A percentile compares a stretch with the other conserved stretches of the same genome.
Conservation (phyloP, 1,284 basidiomycete genomes). For the Trichosporon sp. region DNA sequence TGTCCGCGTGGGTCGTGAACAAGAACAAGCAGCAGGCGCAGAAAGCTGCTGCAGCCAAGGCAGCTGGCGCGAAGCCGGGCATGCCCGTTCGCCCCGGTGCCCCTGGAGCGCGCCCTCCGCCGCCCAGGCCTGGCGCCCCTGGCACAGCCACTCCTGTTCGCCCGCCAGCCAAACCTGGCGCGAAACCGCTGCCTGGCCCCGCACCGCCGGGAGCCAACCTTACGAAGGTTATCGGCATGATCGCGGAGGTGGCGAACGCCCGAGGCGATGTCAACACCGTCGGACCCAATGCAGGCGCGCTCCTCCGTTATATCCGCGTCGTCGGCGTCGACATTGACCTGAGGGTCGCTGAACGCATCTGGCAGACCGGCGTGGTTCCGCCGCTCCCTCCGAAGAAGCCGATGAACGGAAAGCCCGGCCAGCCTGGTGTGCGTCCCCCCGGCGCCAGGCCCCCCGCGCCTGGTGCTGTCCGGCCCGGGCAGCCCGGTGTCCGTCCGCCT, state of each 20-base stretch:
- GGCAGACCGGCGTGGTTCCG: conserved; percentile 44
- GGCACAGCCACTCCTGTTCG: conserved; percentile 4
- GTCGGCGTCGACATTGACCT: conserved; percentile 46
- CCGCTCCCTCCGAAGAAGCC: conserved; percentile 20
- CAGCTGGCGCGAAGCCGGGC: conserved; percentile 8
- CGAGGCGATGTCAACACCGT: conserved; percentile 45
- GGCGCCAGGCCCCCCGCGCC: neutral
- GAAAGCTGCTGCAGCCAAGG: conserved; percentile 26
- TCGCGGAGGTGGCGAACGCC: conserved; percentile 45
- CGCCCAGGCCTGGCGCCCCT: neutral
- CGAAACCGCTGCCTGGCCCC: conserved; percentile 30
- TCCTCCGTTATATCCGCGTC: conserved; percentile 43
- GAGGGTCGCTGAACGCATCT: conserved; percentile 40
- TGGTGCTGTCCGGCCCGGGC: neutral
- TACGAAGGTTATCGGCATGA: conserved; percentile 45
- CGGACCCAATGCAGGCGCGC: conserved; percentile 39
- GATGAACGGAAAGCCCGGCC: neutral
- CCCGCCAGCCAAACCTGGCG: conserved; percentile 6
- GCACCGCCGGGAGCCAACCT: conserved; percentile 43
- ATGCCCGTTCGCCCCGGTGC: conserved; percentile 8
- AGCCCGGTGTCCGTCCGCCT: conserved; percentile 4
- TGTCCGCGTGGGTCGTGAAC: conserved; percentile 45
- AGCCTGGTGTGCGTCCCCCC: neutral
- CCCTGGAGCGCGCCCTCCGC: neutral
- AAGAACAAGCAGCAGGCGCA: conserved; percentile 41